Evolutionary conservation across 306 rosid species (phyloP).

Genomic region (Herpetospermum pedunculosum): DNA sequence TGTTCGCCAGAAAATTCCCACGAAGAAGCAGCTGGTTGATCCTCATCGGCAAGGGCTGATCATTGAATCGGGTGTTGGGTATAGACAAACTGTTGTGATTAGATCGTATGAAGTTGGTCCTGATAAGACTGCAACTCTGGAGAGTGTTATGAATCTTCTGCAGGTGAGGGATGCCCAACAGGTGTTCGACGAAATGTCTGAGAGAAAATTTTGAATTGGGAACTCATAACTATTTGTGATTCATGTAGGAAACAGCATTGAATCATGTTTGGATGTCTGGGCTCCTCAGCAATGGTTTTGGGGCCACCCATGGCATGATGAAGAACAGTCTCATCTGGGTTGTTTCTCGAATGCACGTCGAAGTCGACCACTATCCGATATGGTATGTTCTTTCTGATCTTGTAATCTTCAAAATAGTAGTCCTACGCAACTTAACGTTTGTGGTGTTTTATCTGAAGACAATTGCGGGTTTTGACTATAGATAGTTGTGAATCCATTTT

Average conservation of each 20-base stretch:
- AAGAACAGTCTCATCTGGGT: slow-evolving; percentile 87
- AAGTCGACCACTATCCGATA: slow-evolving; percentile 65
- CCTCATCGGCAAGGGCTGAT: slow-evolving; percentile 64
- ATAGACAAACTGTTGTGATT: slow-evolving; percentile 72
- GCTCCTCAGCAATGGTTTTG: slow-evolving; percentile 80
- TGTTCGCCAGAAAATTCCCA: slow-evolving; percentile 60
- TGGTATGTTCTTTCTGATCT: slow-evolving; percentile 51
- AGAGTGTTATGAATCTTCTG: slow-evolving; percentile 71
- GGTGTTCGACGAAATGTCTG: neutral
- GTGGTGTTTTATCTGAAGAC: neutral
- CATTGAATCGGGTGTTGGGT: slow-evolving; percentile 68
- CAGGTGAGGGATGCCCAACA: slow-evolving; percentile 34
- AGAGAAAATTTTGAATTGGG: neutral
- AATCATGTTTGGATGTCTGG: slow-evolving; percentile 98
- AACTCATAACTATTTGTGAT: neutral
- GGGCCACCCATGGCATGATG: slow-evolving; percentile 91
- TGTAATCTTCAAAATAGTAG: neutral
- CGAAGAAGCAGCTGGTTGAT: slow-evolving; percentile 68
- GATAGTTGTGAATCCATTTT: neutral
- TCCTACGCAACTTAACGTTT: neutral
- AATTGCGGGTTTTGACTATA: neutral
- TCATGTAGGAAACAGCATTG: slow-evolving; percentile 73
- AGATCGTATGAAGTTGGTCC: slow-evolving; percentile 92
- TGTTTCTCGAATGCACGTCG: slow-evolving; percentile 85
- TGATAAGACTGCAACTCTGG: slow-evolving; percentile 84